Conservation (phyloP, 805 yeast genomes). For the Hanseniaspora lachancei region DNA sequence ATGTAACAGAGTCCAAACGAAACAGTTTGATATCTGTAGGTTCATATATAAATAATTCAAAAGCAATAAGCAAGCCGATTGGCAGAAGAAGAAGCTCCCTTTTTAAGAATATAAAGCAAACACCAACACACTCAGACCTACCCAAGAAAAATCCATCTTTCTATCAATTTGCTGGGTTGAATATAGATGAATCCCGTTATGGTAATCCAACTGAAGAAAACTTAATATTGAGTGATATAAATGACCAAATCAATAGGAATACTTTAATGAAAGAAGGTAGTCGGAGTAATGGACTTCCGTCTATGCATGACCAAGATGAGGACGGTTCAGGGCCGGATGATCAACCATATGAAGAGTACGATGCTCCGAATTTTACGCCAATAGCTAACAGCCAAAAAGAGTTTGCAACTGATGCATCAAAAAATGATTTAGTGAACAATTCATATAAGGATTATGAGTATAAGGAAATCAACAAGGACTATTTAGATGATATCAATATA, state of each 20-base stretch:
- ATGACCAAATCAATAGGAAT: slow-evolving; percentile 1
- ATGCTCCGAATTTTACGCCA: neutral
- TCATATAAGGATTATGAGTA: neutral
- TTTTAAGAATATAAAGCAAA: neutral
- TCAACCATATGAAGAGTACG: slow-evolving; percentile 14
- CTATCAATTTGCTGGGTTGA: neutral
- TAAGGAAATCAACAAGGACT: neutral
- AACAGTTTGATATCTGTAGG: slow-evolving; percentile 7
- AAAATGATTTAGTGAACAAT: neutral
- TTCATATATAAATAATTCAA: neutral
- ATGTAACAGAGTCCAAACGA: slow-evolving; percentile 1
- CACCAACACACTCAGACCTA: neutral
- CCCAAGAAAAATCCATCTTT: neutral
- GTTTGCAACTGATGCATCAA: neutral
- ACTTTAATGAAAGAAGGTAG: neutral
- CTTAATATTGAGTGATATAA: slow-evolving; percentile 4
- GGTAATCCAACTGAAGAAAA: slow-evolving; percentile 10
- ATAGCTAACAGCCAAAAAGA: neutral
- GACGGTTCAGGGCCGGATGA: slow-evolving; percentile 11
- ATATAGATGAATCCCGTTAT: slow-evolving; percentile 5
- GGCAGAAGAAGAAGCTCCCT: neutral
- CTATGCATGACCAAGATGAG: neutral
- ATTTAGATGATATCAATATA: slow-evolving; percentile 4
- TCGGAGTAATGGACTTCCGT: neutral
- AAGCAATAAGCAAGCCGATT: neutral